Base-by-base conservation (phyloP, 2,329 filamentous ascomycete species). In the Fusarium denticulatum region DNA sequence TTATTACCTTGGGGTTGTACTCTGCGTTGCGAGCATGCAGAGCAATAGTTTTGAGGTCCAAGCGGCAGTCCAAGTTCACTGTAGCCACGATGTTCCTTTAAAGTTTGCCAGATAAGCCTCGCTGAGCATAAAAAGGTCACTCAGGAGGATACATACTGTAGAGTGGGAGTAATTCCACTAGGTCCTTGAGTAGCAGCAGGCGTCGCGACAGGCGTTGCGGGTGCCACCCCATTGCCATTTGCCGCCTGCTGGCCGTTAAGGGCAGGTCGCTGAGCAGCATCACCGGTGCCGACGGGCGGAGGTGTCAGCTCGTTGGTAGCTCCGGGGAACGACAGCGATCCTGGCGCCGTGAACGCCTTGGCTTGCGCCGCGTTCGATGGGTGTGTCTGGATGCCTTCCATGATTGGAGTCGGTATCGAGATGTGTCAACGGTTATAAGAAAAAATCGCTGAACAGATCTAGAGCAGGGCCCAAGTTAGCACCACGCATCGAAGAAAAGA, bases 1-100 rank as follows among this genome's bases (percentile, higher is more conserved):
- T 78, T 80, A 86, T 85, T 94, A 96, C 94, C 93, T 98, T 97
- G 72, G 95, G 95, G 82, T 97, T 98, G 88, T 98, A 98, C 88
- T 98, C 96, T 74, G 96, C 96, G 83, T 98, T 99, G 85, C 96
- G 92, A 74, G 96, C 96, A 85, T 99, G 96, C 82, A 98, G 89
- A 79, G 96, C 96, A 83, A 99, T 98, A 79, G 96, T 98, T 93
- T 98, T 98, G 78, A 99, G 89, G 83, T 99, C 96, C 86, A 98
- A 87, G 79, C 96, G 95, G 86, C 96, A 98, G 88, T 97, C 94
- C 81, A 98, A 90, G 85, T 98, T 98, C 87, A 98, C 96, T 78
- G 96, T 99, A 77, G 96, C 96, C 85, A 98, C 96, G 86, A 98
- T 97, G 87, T 98, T 98, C 92, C 94, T 97, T 94, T 69, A 81